These are phyloP conservation scores for Trichosporon coremiiforme DNA, from an alignment of 1,284 basidiomycete genomes.

Conservation along the genomic window DNA sequence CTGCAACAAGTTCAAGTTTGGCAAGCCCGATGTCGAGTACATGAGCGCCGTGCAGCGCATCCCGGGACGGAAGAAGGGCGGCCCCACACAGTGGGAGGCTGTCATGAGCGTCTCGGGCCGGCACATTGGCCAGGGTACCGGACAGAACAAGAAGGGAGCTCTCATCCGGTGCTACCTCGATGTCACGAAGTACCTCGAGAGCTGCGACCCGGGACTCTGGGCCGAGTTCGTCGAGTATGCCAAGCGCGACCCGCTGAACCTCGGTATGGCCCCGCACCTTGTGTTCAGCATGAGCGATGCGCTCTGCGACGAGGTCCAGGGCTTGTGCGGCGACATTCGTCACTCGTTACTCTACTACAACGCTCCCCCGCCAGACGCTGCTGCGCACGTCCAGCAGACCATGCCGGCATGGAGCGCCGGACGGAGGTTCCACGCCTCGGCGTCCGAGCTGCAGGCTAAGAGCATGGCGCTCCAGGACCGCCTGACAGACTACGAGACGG, in stretches of 20 bases:
- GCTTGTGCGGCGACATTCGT: slow-evolving; percentile 70
- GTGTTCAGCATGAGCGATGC: slow-evolving; percentile 69
- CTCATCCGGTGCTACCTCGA: slow-evolving; percentile 79
- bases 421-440: slow-evolving; percentile 36
- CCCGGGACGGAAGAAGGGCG: slow-evolving; percentile 29
- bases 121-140: slow-evolving; percentile 76
- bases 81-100: slow-evolving; percentile 68
- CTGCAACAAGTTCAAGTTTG: slow-evolving; percentile 77
- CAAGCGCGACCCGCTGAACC: slow-evolving; percentile 48
- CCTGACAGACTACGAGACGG: slow-evolving; percentile 66
- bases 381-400: slow-evolving; percentile 35
- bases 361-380: slow-evolving; percentile 45
- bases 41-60: slow-evolving; percentile 5
- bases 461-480: slow-evolving; percentile 64
- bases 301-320: slow-evolving; percentile 73
- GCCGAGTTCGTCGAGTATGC: slow-evolving; percentile 62
- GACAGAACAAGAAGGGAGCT: slow-evolving; percentile 73
- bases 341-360: slow-evolving; percentile 60
- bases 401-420: slow-evolving; percentile 40
- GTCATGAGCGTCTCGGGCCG: slow-evolving; percentile 77
- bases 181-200: slow-evolving; percentile 81
- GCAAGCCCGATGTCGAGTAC: slow-evolving; percentile 73
- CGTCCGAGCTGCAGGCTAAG: slow-evolving; percentile 60
- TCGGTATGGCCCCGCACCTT: slow-evolving; percentile 70
- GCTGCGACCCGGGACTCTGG: slow-evolving; percentile 81